phyloP scores from a whole-genome alignment of 1,139 yeast genomes.

The Sugiyamaella xylanicola region DNA sequence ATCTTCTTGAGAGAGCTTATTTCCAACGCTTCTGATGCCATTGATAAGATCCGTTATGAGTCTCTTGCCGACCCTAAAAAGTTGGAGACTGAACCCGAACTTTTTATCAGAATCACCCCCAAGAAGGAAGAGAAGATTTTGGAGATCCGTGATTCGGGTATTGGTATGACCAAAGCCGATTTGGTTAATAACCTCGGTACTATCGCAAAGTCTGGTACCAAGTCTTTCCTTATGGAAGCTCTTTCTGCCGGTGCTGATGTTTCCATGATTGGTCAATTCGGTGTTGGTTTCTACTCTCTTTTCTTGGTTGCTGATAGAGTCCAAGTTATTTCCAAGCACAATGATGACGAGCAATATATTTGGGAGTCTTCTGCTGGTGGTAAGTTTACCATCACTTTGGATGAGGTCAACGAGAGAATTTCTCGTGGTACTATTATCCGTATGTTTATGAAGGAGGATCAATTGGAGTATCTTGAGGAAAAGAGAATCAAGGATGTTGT shows the following conservation, averaged over 20 bases:
- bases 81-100: constrained; percentile 93
- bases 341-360: constrained; percentile 98
- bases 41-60: constrained; percentile 96
- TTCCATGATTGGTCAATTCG: constrained; percentile 99
- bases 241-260: constrained; percentile 99
- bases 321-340: constrained; percentile 97
- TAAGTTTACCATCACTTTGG: constrained; percentile 94
- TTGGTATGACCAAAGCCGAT: constrained; percentile 99
- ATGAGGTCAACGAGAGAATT: constrained; percentile 77
- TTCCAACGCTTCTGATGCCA: constrained; percentile 96
- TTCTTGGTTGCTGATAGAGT: constrained; percentile 99
- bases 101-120: constrained; percentile 97
- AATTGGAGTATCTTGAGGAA: constrained; percentile 98
- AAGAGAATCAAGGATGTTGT: constrained; percentile 99
- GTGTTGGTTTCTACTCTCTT: constrained; percentile 99
- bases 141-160: constrained; percentile 99
- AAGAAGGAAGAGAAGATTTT: constrained; percentile 89
- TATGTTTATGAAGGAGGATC: constrained; percentile 98
- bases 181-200: constrained; percentile 99
- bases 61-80: constrained; percentile 89
- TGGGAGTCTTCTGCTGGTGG: constrained; percentile 99
- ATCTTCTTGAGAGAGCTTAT: constrained; percentile 98
- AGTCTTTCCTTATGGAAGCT: constrained; percentile 96
- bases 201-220: constrained; percentile 99
- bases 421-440: constrained; percentile 96